These are phyloP conservation scores for Populus euphratica DNA, from an alignment of 345 rosid species.

Conservation along the genomic window DNA sequence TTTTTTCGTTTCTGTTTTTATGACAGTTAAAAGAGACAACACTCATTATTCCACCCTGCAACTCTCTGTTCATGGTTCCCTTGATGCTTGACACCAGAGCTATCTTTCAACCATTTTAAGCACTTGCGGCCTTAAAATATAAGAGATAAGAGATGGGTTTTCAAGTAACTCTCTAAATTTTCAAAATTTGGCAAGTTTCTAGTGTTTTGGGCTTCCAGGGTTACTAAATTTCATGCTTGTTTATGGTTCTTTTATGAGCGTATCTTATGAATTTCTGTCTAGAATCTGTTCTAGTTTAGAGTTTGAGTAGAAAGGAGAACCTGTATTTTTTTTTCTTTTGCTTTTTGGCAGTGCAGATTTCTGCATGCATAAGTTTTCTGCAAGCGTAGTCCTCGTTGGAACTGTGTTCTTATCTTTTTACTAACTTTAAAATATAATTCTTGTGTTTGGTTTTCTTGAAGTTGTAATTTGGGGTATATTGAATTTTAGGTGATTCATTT, in stretches of 20 bases:
- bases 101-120: conserved; percentile 43
- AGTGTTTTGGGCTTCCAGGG: conserved; percentile 21
- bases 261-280: conserved; percentile 5
- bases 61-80: conserved; percentile 50
- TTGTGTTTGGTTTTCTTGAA: not conserved
- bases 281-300: conserved; percentile 14
- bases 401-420: conserved; percentile 1
- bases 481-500: not conserved
- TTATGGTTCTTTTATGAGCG: not conserved
- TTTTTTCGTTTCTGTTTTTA: not conserved
- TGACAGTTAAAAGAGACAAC: conserved; percentile 23
- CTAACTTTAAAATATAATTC: not conserved
- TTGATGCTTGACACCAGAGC: conserved; percentile 59
- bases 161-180: conserved; percentile 11
- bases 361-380: not conserved
- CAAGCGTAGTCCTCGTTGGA: not conserved
- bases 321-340: conserved; percentile 1
- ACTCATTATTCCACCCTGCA: conserved; percentile 25
- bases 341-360: not conserved
- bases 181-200: conserved; percentile 29
- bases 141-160: conserved; percentile 35
- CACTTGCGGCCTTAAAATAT: conserved; percentile 27
- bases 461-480: not conserved
- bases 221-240: conserved; percentile 11
- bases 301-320: not conserved